phyloP scores from a whole-genome alignment of 2,329 filamentous ascomycete genomes.

The Sarocladiaceae sp. region DNA sequence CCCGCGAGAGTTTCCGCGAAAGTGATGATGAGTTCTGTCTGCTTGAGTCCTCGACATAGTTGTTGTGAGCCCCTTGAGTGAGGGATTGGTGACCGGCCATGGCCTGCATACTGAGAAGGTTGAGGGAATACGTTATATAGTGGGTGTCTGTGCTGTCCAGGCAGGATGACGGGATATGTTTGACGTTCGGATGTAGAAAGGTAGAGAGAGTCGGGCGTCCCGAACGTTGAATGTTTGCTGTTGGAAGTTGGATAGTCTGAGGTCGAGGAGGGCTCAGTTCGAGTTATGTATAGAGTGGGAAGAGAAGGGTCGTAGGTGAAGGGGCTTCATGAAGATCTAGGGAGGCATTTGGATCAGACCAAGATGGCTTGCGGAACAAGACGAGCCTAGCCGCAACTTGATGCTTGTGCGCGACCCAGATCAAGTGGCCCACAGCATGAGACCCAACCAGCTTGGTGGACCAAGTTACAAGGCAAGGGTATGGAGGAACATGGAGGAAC shows the following conservation, averaged over 20 bases:
- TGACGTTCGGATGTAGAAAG: not conserved
- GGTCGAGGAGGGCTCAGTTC: too few relatives aligned
- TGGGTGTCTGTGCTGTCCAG: not conserved
- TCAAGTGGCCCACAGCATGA: slow-evolving; percentile 4
- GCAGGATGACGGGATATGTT: too few relatives aligned
- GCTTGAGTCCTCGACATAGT: slow-evolving; percentile 44
- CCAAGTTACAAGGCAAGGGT: slow-evolving; percentile 6
- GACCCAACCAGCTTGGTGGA: slow-evolving; percentile 5
- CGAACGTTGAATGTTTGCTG: not conserved
- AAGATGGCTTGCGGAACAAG: slow-evolving; percentile 7
- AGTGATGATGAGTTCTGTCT: slow-evolving; percentile 43
- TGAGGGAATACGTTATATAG: not conserved
- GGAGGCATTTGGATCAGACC: slow-evolving; percentile 7
- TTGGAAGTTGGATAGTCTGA: not conserved
- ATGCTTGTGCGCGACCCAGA: slow-evolving; percentile 8
- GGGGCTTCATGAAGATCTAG: slow-evolving; percentile 4
- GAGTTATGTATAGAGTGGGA: not conserved
- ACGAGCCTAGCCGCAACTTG: slow-evolving; percentile 8
- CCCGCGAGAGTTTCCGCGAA: slow-evolving; percentile 41
- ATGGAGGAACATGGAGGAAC: slow-evolving; percentile 10
- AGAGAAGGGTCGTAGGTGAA: not conserved
- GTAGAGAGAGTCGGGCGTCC: too few relatives aligned
- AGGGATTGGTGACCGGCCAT: slow-evolving; percentile 1
- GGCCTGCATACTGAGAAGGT: slow-evolving; percentile 10
- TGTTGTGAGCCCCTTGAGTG: slow-evolving; percentile 23